Conservation (phyloP, 139 green algal genomes). For the Chlorella sp. region DNA sequence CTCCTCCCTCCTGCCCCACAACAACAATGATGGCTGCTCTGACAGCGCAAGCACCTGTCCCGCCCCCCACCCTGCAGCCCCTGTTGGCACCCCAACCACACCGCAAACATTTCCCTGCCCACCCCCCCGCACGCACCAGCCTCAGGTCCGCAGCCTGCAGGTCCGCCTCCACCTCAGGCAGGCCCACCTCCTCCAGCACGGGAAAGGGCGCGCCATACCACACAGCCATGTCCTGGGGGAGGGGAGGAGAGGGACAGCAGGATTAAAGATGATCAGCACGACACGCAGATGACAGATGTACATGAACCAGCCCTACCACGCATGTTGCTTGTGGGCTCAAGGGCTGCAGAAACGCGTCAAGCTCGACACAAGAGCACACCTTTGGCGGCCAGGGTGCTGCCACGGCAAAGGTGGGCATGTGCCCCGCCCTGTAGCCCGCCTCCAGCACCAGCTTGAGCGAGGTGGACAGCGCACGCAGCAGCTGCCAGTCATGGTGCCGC, state of each 20-base stretch:
- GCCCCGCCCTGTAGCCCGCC: conserved; percentile 29
- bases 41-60: too few relatives aligned
- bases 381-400: conserved; percentile 22
- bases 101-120: too few relatives aligned
- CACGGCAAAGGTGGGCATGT: conserved; percentile 26
- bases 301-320: too few relatives aligned
- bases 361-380: too few relatives aligned
- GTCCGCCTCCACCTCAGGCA: background rate
- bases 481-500: conserved; percentile 15
- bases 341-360: too few relatives aligned
- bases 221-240: background rate
- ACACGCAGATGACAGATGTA: too few relatives aligned
- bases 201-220: conserved; percentile 8
- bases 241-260: too few relatives aligned
- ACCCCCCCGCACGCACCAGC: background rate
- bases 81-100: background rate
- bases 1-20: too few relatives aligned
- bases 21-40: too few relatives aligned
- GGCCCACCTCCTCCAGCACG: conserved; percentile 4
- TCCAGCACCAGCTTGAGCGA: conserved; percentile 33
- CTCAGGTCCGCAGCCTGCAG: background rate
- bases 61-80: background rate
- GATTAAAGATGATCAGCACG: too few relatives aligned
- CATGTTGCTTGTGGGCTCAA: too few relatives aligned
- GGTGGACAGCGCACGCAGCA: conserved; percentile 12